phyloP scores from a whole-genome alignment of 2,329 filamentous ascomycete genomes.

The Phaeosphaeriaceae sp. region DNA sequence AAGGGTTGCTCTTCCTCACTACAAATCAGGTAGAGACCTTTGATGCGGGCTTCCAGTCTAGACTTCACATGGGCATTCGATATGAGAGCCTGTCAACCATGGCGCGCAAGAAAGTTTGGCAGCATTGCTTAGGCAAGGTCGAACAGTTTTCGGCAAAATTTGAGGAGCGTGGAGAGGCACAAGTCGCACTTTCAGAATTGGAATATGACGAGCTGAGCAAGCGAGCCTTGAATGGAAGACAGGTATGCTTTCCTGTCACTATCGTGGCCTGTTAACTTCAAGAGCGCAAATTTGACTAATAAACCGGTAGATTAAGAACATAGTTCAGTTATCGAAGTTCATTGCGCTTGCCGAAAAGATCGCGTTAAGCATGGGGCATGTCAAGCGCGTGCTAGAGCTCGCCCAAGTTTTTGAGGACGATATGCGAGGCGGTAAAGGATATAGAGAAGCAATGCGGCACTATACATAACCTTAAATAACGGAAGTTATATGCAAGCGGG shows the following conservation, averaged over 20 bases:
- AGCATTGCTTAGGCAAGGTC: constrained; percentile 80
- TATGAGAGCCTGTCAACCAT: constrained; percentile 77
- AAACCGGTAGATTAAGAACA: constrained; percentile 78
- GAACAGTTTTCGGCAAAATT: constrained; percentile 64
- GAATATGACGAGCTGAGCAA: constrained; percentile 72
- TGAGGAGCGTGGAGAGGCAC: constrained; percentile 60
- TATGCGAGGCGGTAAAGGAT: constrained; percentile 79
- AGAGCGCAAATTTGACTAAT: neutral
- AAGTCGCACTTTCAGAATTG: no score
- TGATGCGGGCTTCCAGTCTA: constrained; percentile 86
- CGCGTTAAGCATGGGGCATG: constrained; percentile 76
- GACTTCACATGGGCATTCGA: constrained; percentile 83
- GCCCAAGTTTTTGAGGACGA: constrained; percentile 83
- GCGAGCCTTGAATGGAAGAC: constrained; percentile 71
- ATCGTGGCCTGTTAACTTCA: no score
- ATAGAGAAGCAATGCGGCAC: constrained; percentile 82
- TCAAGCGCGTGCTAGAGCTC: constrained; percentile 80
- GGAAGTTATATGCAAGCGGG: neutral
- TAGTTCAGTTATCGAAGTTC: constrained; percentile 80
- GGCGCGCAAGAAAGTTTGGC: constrained; percentile 81
- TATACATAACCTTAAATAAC: constrained; percentile 63
- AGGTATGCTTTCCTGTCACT: constrained; percentile 56
- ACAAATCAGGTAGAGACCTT: constrained; percentile 89
- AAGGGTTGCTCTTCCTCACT: constrained; percentile 87
- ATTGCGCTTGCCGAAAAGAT: constrained; percentile 79